Conservation (phyloP, 768 basidiomycete genomes). For the Lactarius vividus region DNA sequence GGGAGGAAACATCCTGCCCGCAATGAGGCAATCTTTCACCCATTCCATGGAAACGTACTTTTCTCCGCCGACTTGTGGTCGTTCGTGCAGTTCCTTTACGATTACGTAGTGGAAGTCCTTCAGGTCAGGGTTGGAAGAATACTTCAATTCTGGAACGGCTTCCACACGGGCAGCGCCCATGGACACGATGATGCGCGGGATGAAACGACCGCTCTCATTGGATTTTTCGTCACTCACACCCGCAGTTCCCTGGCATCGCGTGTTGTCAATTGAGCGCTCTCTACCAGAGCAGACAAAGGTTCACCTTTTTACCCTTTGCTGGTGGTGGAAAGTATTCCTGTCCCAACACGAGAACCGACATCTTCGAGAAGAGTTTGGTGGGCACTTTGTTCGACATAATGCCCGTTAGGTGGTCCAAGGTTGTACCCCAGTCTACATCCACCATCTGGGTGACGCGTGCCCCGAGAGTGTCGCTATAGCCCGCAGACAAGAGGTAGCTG, state of each 20-base stretch:
- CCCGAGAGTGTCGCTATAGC: constrained; percentile 41
- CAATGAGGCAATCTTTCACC: constrained; percentile 77
- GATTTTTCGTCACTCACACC: constrained; percentile 22
- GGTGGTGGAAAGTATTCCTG: constrained; percentile 50
- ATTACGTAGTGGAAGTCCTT: constrained; percentile 59
- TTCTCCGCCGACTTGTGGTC: constrained; percentile 29
- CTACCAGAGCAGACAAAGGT: background rate
- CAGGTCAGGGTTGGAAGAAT: constrained; percentile 38
- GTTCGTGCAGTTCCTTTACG: constrained; percentile 46
- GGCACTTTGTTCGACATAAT: constrained; percentile 59
- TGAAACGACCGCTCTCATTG: constrained; percentile 42
- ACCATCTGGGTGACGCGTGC: constrained; percentile 47
- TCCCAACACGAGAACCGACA: constrained; percentile 60
- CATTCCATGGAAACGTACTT: constrained; percentile 57
- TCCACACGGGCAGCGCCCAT: constrained; percentile 79
- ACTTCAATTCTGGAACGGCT: constrained; percentile 49
- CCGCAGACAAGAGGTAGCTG: constrained; percentile 54
- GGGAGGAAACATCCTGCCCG: constrained; percentile 49
- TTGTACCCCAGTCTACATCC: constrained; percentile 49
- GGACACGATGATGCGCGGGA: constrained; percentile 65
- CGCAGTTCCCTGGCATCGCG: constrained; percentile 8
- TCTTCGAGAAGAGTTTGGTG: constrained; percentile 52
- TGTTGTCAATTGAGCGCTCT: constrained; percentile 18
- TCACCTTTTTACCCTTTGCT: constrained; percentile 40
- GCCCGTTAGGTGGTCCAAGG: constrained; percentile 51